phyloP scores from a whole-genome alignment of 2,329 filamentous ascomycete species.

The Aspergillus brunneoviolaceus region DNA sequence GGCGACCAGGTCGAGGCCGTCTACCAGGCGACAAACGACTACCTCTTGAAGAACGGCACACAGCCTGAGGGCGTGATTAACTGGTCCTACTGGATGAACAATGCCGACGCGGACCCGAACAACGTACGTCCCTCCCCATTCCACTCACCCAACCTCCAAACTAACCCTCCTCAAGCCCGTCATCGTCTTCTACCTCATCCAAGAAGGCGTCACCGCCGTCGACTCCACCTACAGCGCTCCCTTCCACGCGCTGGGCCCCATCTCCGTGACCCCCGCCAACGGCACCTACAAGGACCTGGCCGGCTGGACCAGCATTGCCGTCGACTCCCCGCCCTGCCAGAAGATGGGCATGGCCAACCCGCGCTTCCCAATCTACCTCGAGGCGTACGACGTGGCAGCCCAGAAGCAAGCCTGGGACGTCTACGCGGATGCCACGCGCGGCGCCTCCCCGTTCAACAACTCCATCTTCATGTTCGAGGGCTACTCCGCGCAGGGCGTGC shows the following conservation, averaged over 20 bases:
- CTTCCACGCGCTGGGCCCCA: slow-evolving; percentile 45
- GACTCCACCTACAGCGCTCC: slow-evolving; percentile 44
- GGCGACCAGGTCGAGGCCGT: slow-evolving; percentile 52
- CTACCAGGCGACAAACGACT: slow-evolving; percentile 49
- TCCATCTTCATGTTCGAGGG: slow-evolving; percentile 58
- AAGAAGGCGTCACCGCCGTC: slow-evolving; percentile 40
- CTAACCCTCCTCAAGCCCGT: slow-evolving; percentile 22
- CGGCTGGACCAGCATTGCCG: slow-evolving; percentile 44
- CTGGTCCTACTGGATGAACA: slow-evolving; percentile 43
- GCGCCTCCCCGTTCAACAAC: slow-evolving; percentile 34
- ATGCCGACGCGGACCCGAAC: slow-evolving; percentile 24
- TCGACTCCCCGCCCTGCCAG: slow-evolving; percentile 42
- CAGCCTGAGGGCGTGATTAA: slow-evolving; percentile 50
- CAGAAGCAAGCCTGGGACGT: slow-evolving; percentile 40
- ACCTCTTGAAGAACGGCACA: slow-evolving; percentile 45
- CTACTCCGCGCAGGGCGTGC: slow-evolving; percentile 51
- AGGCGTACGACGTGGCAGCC: slow-evolving; percentile 40
- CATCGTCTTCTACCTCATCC: slow-evolving; percentile 33
- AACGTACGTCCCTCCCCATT: slow-evolving; percentile 17
- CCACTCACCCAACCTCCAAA: not conserved
- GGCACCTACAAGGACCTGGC: slow-evolving; percentile 51
- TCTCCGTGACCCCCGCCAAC: slow-evolving; percentile 30
- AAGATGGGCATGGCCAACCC: slow-evolving; percentile 44
- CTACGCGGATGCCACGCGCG: slow-evolving; percentile 35
- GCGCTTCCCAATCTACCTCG: slow-evolving; percentile 48